These are phyloP conservation scores for Fraxinus floribunda DNA, from an alignment of 305 asterid genomes.

Conservation along the genomic window DNA sequence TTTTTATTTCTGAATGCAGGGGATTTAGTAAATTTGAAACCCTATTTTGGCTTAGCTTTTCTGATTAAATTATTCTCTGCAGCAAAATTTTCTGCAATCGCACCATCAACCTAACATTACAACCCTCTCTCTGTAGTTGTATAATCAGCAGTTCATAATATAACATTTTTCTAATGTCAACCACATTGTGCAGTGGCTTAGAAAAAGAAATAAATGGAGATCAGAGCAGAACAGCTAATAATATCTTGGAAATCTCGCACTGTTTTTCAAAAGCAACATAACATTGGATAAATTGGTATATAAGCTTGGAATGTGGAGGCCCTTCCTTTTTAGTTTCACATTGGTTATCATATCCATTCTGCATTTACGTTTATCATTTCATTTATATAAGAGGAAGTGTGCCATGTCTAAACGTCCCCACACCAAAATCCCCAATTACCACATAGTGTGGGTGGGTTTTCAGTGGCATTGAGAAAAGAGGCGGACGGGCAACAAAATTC, in stretches of 20 bases:
- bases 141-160: not conserved
- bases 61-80: not conserved
- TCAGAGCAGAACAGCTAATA: not conserved
- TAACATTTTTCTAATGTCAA: not conserved
- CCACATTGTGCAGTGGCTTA: not conserved
- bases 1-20: not conserved
- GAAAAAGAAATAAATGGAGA: not conserved
- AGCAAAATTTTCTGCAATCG: not conserved
- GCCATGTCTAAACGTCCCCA: not conserved
- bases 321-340: not conserved
- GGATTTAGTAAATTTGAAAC: not conserved
- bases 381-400: not conserved
- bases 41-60: slow-evolving; percentile 1
- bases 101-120: not conserved
- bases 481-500: not conserved
- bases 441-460: not conserved
- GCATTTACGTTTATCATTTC: not conserved
- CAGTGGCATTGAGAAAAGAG: not conserved
- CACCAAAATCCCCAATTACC: not conserved
- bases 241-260: not conserved
- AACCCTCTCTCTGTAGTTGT: not conserved
- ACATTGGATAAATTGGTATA: not conserved
- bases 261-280: not conserved
- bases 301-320: not conserved
- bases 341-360: not conserved